Evolutionary conservation across 1,284 basidiomycete species (phyloP), one percentile per base, ranked within the genome.

Genomic region (Amylostereum chailletii): DNA sequence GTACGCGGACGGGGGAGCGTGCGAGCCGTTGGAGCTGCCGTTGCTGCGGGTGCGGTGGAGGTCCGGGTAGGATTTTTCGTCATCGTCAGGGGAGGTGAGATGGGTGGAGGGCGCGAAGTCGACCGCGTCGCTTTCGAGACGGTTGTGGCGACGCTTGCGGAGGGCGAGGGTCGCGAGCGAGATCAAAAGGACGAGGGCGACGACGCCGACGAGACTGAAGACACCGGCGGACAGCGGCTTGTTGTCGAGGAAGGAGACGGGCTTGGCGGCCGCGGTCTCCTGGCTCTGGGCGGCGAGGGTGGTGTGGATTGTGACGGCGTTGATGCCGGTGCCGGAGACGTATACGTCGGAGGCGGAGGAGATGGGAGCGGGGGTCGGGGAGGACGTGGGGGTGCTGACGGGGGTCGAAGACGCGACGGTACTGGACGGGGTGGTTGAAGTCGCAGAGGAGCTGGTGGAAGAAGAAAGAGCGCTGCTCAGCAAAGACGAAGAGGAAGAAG

Each of bases 191-290:
- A 77, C 57, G 45, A 86, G 66, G 1, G 57, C 74, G 38, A 77
- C 57, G 38, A 86, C 53, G 8, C 75, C 79, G 11, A 70, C 69
- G n/a, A 81, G 52, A 27, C 70, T 66, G 54, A 86, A 83, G 9
- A 85, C 71, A 10, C 75, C 64, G 5, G 77, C 77, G 34, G 76
- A 74, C 27, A 81, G 67, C 9, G 75, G 68, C 62, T 80, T 83
- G 64, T 86, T 82, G 53, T 77, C 63, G 41, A 86, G 60, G 66
- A 86, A 86, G 26, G 70, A 60, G 26, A 67, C 62, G 26, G 59
- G 47, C 7, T 11, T 29, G 42, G 65, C 42, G 32, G 61, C 37
- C 27, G 58, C 46, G 0, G 58, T 33, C 0, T 47, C 43, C 1
- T 56, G 33, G 19, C 61, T 46, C 1, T 56, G 40, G 6, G 60